Conservation (phyloP, 192 early-diverging fungal species). For the Umbelopsis sp. region DNA sequence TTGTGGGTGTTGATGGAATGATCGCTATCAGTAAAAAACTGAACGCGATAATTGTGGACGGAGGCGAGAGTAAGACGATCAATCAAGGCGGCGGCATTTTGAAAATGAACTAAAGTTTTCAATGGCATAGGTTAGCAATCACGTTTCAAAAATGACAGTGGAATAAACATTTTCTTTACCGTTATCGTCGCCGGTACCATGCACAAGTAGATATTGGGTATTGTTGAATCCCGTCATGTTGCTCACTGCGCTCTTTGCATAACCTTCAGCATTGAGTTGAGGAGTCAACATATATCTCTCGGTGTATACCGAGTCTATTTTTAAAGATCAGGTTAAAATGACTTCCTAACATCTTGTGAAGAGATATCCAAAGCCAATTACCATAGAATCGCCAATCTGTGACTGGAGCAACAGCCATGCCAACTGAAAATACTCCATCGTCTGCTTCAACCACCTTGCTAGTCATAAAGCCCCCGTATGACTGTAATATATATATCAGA, state of each 20-base stretch:
- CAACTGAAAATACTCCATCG: conserved; percentile 78
- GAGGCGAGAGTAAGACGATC: conserved; percentile 74
- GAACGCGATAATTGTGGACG: conserved; percentile 82
- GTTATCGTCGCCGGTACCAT: conserved; percentile 90
- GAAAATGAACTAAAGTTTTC: conserved; percentile 76
- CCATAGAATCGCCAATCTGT: conserved; percentile 83
- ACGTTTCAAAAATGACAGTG: neutral
- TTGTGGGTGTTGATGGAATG: conserved; percentile 81
- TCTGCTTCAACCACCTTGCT: conserved; percentile 85
- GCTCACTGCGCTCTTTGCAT: conserved; percentile 71
- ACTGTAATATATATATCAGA: conserved; percentile 47
- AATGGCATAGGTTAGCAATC: neutral
- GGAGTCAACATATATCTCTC: conserved; percentile 97
- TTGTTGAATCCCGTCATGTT: conserved; percentile 84
- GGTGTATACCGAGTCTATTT: conserved; percentile 86
- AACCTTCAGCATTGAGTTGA: conserved; percentile 74
- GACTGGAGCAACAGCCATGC: conserved; percentile 95
- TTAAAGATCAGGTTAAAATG: neutral
- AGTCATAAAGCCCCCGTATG: conserved; percentile 90
- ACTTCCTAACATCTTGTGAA: no score
- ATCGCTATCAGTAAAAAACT: conserved; percentile 89
- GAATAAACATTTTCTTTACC: conserved; percentile 38
- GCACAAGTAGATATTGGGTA: conserved; percentile 80
- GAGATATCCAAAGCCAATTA: conserved; percentile 15
- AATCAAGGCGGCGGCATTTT: conserved; percentile 82